These are phyloP conservation scores for Xylariaceae sp. DNA, from an alignment of 2,329 filamentous ascomycete genomes.

Conservation along the genomic window DNA sequence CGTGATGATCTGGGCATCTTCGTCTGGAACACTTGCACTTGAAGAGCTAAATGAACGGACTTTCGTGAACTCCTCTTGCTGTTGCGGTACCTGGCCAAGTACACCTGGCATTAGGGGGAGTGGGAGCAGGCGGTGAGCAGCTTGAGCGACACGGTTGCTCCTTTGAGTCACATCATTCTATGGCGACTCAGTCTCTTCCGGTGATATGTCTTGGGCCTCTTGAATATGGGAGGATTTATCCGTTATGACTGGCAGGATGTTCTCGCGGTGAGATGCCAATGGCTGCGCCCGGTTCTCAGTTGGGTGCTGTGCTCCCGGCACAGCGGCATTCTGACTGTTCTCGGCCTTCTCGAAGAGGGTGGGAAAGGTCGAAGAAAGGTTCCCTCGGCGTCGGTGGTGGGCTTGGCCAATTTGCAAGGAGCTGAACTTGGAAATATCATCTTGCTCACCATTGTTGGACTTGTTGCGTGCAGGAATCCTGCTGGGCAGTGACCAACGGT, in stretches of 20 bases:
- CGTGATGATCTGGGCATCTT: not conserved
- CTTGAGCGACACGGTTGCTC: not conserved
- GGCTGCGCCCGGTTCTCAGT: constrained; percentile 1
- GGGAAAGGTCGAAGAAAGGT: constrained; percentile 10
- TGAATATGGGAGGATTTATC: not conserved
- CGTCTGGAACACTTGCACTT: not conserved
- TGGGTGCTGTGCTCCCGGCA: too few relatives aligned
- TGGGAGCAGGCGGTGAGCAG: not conserved
- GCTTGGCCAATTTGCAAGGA: constrained; percentile 10
- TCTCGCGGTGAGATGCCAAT: constrained; percentile 4
- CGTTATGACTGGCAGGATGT: constrained; percentile 3
- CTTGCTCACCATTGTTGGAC: constrained; percentile 4
- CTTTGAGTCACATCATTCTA: not conserved
- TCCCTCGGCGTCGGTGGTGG: constrained; percentile 3
- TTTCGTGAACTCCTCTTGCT: not conserved
- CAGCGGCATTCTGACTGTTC: constrained; percentile 1
- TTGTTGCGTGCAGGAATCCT: not conserved
- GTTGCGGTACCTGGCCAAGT: not conserved
- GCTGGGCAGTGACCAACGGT: constrained; percentile 15
- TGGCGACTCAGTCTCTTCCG: too few relatives aligned
- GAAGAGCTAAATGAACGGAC: constrained; percentile 6
- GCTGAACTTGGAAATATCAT: constrained; percentile 6
- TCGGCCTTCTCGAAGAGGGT: constrained; percentile 12
- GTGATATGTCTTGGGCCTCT: too few relatives aligned
- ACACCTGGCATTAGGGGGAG: not conserved